These are phyloP conservation scores for Saccharomycopsis sp. DNA, from an alignment of 805 yeast genomes.

Conservation along the genomic window DNA sequence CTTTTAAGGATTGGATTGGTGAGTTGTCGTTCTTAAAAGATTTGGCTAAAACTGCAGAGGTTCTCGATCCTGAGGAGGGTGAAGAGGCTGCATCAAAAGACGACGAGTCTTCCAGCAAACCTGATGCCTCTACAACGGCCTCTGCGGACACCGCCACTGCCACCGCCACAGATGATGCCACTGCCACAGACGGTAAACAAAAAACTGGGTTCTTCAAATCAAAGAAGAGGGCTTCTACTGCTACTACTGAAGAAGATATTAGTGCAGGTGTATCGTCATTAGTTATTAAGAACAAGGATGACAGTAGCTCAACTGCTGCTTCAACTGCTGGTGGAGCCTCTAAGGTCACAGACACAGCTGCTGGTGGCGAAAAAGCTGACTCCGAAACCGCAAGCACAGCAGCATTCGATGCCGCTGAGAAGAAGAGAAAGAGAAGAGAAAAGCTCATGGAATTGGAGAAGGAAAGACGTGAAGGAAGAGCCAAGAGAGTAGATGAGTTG, in stretches of 20 bases:
- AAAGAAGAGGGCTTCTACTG: conserved; percentile 6
- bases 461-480: conserved; percentile 46
- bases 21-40: conserved; percentile 66
- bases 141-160: neutral
- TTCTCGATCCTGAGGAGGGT: conserved; percentile 31
- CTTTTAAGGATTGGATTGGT: conserved; percentile 73
- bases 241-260: conserved; percentile 14
- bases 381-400: conserved; percentile 25
- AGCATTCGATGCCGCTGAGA: conserved; percentile 29
- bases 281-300: neutral
- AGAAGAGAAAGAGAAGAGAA: conserved; percentile 37
- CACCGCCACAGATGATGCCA: neutral
- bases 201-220: neutral
- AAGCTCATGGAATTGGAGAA: conserved; percentile 44
- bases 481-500: conserved; percentile 44
- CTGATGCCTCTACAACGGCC: conserved; percentile 19
- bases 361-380: conserved; percentile 11
- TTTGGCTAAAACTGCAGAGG: conserved; percentile 49
- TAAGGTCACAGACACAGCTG: neutral
- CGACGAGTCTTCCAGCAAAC: conserved; percentile 24
- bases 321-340: neutral
- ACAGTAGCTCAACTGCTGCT: neutral
- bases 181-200: neutral
- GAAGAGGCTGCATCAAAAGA: conserved; percentile 23
- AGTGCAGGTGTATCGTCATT: neutral